Base-by-base conservation (phyloP, 1,284 basidiomycete genomes). In the Heliocybe sulcata region DNA sequence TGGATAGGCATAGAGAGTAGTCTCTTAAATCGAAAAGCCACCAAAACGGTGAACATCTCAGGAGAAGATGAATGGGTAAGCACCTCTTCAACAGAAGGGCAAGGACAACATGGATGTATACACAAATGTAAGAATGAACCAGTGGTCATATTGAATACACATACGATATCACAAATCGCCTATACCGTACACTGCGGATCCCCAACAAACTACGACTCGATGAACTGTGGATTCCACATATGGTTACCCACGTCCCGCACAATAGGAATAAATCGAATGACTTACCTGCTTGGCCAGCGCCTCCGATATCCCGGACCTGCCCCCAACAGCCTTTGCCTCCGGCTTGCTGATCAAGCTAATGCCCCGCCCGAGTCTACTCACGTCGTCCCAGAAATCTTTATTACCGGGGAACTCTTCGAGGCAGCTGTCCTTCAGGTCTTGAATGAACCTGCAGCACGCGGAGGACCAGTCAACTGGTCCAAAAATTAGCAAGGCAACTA, bases 331-430 rank as follows among this genome's bases (percentile, higher is more conserved):
- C 52, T 70, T 69, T 2, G 86, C 87, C 65, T 91, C 88, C 1
- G 70, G 66, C 26, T 77, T 69, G 58, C 80, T 82, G 58, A 91
- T 89, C 51, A 87, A 68, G 63, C 84, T 80, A 51, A 89, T 67
- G 11, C 63, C 61, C 42, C 73, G 72, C 1, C 87, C 85, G 45
- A 74, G 58, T 12, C 73, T 69, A 57, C 77, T 70, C 11, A 90
- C 67, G 48, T 76, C 72, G 11, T 68, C 61, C 89, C 87, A 91
- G 63, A 91, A 89, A 14, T 72, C 76, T 31, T 67, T 64, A 63
- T 89, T 86, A 3, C 85, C 84, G 2, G 77, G 77, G 48, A 74
- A 67, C 2, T 71, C 64, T n/a, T 67, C 59, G 4, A 72, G 56
- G 60, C 86, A 90, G 20, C 73, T 75, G 12, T 74, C 65, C 59